These are phyloP conservation scores for Draba incana DNA, from an alignment of 345 rosid genomes.

Conservation along the genomic window DNA sequence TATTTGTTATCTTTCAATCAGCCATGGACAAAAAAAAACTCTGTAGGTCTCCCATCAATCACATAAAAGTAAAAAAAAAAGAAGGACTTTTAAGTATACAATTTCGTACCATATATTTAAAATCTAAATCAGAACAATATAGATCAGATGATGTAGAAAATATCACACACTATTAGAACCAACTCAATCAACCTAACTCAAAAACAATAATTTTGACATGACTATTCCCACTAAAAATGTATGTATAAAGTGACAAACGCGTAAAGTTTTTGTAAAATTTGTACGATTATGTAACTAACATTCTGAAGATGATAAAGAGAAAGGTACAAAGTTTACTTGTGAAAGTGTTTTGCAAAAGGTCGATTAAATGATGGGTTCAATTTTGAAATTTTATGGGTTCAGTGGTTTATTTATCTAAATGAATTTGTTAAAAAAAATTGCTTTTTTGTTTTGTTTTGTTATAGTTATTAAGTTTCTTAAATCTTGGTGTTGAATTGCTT, in stretches of 20 bases:
- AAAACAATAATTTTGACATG: constrained; percentile 36
- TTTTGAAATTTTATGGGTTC: no score
- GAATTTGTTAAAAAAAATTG: no score
- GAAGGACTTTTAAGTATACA: constrained; percentile 9
- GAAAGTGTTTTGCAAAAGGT: no score
- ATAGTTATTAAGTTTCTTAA: no score
- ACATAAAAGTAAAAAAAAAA: constrained; percentile 30
- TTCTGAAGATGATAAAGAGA: no score
- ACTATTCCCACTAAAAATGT: constrained; percentile 37
- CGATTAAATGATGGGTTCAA: no score
- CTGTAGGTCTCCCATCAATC: constrained; percentile 35
- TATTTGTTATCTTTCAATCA: constrained; percentile 11
- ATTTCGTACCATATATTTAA: constrained; percentile 24
- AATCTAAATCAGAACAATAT: not conserved
- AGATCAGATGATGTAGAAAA: constrained; percentile 16
- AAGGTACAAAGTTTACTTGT: no score
- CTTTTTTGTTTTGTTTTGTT: no score
- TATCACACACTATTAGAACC: constrained; percentile 25
- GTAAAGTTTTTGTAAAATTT: constrained; percentile 2
- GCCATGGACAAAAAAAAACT: constrained; percentile 3
- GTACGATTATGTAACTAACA: not conserved
- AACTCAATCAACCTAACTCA: constrained; percentile 28
- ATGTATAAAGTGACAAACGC: constrained; percentile 8
- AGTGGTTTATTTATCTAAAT: no score
- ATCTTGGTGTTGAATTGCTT: no score